Base-by-base conservation (phyloP, 208 protist species). In the Vickermania ingenoplastis region DNA sequence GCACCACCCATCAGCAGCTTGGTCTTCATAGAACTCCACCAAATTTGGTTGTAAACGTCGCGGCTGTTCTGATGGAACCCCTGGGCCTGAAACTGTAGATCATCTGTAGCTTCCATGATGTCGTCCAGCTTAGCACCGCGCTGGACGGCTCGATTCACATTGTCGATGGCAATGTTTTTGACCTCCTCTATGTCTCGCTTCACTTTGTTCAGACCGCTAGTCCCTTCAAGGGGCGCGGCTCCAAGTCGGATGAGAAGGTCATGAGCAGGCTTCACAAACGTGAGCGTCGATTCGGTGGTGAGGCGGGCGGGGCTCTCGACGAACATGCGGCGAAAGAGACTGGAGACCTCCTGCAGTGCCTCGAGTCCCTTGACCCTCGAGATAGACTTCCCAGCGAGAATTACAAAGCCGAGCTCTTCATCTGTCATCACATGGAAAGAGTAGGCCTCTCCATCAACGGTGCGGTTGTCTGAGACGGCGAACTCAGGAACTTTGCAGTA, bases 291-390 rank as follows among this genome's bases (percentile, higher is more conserved):
- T 31, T 71, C 72, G 28, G 74, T 63, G 21, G 67, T 91, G 23
- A 95, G 72, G 67, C 76, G 78, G 2, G 65, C 50, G 0, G 83
- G 63, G 5, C 53, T 63, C 67, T 95, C 84, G 1, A 95, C 80
- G 53, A 92, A 95, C 88, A 95, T 95, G 54, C 88, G 88, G 30
- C 69, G 61, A 65, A 95, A 95, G 21, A 88, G 68, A 41, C 75
- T 69, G 1, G 83, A 61, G 25, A 79, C 63, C 54, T 90, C 85
- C 51, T 95, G 84, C 1, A 94, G 71, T 17, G 76, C 69, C 29
- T 67, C 73, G 65, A 92, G 84, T 0, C 73, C 82, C 26, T 81
- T 63, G 25, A 79, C 78, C 7, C 83, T 71, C 23, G 68, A 62
- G 0, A 92, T 62, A 0, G 30, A 62, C 45, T 74, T 77, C 24